These are phyloP conservation scores for Alloascoidea africana DNA, from an alignment of 805 yeast genomes.

Conservation along the genomic window DNA sequence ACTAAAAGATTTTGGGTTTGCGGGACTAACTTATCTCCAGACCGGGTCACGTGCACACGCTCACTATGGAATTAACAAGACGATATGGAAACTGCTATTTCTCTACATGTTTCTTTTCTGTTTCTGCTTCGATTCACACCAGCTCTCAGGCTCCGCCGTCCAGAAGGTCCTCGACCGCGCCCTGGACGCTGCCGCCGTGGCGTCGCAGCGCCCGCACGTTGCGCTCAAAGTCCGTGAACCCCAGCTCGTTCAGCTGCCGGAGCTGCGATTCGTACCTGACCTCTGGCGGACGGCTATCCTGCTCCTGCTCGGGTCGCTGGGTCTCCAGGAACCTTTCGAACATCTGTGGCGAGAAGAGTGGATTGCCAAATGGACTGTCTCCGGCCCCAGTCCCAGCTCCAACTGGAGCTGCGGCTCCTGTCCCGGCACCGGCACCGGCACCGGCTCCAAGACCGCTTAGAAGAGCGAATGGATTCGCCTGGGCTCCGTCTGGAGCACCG, in stretches of 20 bases:
- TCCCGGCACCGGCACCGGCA: constrained; percentile 14
- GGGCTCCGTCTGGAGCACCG: constrained; percentile 22
- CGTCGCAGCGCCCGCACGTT: constrained; percentile 87
- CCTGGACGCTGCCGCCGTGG: constrained; percentile 94
- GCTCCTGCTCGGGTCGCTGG: constrained; percentile 5
- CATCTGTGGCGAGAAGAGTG: constrained; percentile 7
- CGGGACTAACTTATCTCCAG: too few species aligned
- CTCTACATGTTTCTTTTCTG: too few species aligned
- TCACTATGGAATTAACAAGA: too few species aligned
- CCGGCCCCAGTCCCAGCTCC: constrained; percentile 26
- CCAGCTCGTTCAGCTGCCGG: constrained; percentile 69
- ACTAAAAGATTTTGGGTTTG: too few species aligned
- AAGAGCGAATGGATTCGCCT: constrained; percentile 11
- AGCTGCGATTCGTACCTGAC: constrained; percentile 59
- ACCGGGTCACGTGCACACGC: too few species aligned
- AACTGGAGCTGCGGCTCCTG: constrained; percentile 20
- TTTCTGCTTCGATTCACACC: neutral
- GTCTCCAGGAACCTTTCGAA: constrained; percentile 6
- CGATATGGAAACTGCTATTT: too few species aligned
- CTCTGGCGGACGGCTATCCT: constrained; percentile 63
- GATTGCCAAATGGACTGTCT: constrained; percentile 2
- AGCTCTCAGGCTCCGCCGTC: constrained; percentile 34
- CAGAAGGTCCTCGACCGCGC: constrained; percentile 80
- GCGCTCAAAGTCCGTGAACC: constrained; percentile 82
- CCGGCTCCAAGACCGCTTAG: constrained; percentile 13